phyloP scores from a whole-genome alignment of 2,329 filamentous ascomycete genomes.

The Capronia coronata region DNA sequence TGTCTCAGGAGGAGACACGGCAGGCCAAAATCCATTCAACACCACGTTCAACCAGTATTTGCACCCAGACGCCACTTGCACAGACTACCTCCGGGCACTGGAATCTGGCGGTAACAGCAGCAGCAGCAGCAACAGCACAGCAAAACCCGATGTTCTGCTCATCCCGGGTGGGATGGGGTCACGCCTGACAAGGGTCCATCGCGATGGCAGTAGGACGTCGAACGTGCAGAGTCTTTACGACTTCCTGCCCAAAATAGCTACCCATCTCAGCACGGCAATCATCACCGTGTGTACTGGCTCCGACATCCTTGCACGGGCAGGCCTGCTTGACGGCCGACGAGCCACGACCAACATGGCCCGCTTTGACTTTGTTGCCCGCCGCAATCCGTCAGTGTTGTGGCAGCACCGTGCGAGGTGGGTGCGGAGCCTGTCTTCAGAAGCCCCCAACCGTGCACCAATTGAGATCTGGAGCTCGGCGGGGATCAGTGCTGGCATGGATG shows the following conservation, averaged over 20 bases:
- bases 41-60: constrained; percentile 34
- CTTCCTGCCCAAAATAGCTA: constrained; percentile 15
- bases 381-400: constrained; percentile 53
- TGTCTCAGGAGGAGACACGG: too few species aligned
- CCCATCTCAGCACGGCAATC: constrained; percentile 20
- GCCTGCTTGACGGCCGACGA: constrained; percentile 53
- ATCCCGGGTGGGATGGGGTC: constrained; percentile 57
- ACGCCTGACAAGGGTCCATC: constrained; percentile 24
- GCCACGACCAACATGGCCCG: constrained; percentile 63
- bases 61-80: constrained; percentile 47
- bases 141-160: constrained; percentile 52
- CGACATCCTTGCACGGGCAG: constrained; percentile 52
- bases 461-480: constrained; percentile 59
- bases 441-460: constrained; percentile 3
- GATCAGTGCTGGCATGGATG: constrained; percentile 57
- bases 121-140: too few species aligned
- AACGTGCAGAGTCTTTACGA: constrained; percentile 21
- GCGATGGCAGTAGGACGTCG: constrained; percentile 14
- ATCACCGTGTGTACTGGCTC: constrained; percentile 63
- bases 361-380: constrained; percentile 45
- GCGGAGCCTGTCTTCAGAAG: constrained; percentile 20
- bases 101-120: too few species aligned
- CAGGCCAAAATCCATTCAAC: constrained; percentile 18
- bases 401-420: constrained; percentile 58
- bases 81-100: constrained; percentile 9